Conservation (phyloP, 2,329 filamentous ascomycete species). For the Tolypocladium tropicale region DNA sequence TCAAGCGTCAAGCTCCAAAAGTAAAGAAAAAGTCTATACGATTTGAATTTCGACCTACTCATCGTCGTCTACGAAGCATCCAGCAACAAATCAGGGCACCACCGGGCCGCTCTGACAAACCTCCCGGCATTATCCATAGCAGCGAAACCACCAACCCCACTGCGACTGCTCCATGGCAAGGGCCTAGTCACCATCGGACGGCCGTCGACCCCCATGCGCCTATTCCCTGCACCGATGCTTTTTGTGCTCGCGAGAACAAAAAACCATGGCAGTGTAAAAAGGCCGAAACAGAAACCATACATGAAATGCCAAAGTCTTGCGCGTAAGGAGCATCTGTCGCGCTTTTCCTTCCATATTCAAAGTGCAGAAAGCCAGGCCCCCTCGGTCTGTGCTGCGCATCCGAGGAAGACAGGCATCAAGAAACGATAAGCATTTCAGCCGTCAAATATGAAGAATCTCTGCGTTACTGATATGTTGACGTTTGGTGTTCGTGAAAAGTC, state of each 20-base stretch:
- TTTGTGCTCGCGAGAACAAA: neutral
- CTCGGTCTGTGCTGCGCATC: neutral
- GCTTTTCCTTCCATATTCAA: conserved; percentile 5
- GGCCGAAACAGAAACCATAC: neutral
- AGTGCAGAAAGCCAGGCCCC: neutral
- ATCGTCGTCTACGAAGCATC: conserved; percentile 9
- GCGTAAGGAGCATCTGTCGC: neutral
- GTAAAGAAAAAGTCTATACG: conserved; percentile 11
- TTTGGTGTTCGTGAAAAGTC: neutral
- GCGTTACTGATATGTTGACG: neutral
- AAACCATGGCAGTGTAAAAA: neutral
- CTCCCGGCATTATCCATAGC: neutral
- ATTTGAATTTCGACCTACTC: conserved; percentile 18
- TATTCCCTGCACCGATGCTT: neutral
- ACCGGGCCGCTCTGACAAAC: neutral
- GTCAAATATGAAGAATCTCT: neutral
- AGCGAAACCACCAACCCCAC: neutral
- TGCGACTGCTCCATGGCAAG: neutral
- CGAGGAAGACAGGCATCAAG: neutral
- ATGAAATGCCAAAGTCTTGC: neutral
- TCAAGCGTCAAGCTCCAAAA: neutral
- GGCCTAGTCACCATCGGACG: neutral
- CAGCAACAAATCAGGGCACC: neutral
- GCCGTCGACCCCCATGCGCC: neutral
- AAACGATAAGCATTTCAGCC: neutral